Evolutionary conservation across 352 stramenopile genomes (phyloP).

Genomic region (Chrysophaeum taylorii): DNA sequence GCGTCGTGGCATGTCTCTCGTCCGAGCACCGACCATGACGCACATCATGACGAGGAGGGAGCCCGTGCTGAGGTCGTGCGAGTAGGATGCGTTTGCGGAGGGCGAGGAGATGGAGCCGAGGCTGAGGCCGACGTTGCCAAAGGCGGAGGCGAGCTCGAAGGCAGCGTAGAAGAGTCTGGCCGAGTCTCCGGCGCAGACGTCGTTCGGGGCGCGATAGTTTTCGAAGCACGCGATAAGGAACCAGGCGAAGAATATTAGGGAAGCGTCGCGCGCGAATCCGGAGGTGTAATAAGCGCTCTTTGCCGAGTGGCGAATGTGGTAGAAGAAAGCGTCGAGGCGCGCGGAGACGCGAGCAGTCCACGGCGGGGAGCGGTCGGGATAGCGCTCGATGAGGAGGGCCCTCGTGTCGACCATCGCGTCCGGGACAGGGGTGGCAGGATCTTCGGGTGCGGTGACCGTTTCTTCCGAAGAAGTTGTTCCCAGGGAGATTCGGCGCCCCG

Average conservation of each 20-base stretch:
- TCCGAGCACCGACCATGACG: too few species aligned
- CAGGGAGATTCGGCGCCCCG: too few species aligned
- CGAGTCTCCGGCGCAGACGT: neutral
- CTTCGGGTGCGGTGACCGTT: too few species aligned
- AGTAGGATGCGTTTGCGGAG: too few species aligned
- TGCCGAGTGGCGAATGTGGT: neutral
- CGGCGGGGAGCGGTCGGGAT: neutral
- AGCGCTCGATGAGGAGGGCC: neutral
- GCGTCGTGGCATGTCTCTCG: too few species aligned
- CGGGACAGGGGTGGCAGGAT: too few species aligned
- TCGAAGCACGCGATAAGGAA: neutral
- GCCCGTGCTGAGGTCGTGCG: too few species aligned
- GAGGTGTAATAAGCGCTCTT: too few species aligned
- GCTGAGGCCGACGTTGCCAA: conserved; percentile 3
- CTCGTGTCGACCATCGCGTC: conserved; percentile 1
- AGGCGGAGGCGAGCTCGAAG: neutral
- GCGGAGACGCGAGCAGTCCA: neutral
- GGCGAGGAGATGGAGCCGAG: neutral
- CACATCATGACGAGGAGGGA: too few species aligned
- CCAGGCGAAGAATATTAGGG: neutral
- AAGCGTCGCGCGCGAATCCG: neutral
- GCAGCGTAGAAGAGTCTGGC: neutral
- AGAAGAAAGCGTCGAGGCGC: neutral
- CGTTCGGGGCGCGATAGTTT: neutral
- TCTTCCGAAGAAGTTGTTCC: too few species aligned